phyloP scores from a whole-genome alignment of 192 early-diverging fungal species.

The Coemansia sp. region DNA sequence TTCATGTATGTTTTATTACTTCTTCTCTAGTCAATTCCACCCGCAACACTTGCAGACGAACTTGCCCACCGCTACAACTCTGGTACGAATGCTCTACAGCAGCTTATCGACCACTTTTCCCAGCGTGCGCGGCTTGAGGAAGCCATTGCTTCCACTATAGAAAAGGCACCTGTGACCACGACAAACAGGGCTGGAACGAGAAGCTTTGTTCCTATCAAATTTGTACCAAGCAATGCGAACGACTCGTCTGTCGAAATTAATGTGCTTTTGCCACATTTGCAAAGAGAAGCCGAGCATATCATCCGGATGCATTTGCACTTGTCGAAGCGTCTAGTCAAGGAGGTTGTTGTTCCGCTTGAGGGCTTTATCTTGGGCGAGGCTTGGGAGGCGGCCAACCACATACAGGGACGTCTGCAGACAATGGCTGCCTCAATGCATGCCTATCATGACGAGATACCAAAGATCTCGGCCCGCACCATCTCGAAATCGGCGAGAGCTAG shows the following conservation, averaged over 20 bases:
- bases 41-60: conserved; percentile 35
- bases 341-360: conserved; percentile 36
- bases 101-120: conserved; percentile 37
- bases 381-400: conserved; percentile 26
- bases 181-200: not conserved
- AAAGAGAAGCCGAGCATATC: conserved; percentile 27
- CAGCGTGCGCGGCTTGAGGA: conserved; percentile 39
- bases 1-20: conserved; percentile 3
- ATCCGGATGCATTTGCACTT: conserved; percentile 46
- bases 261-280: conserved; percentile 23
- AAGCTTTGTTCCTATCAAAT: conserved; percentile 4
- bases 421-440: conserved; percentile 38
- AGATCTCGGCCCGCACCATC: conserved; percentile 36
- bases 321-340: conserved; percentile 41
- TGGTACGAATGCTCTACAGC: conserved; percentile 26
- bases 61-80: conserved; percentile 29
- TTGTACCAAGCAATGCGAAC: conserved; percentile 1
- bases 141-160: conserved; percentile 28
- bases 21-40: conserved; percentile 29
- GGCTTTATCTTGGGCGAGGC: conserved; percentile 24
- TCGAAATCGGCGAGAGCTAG: conserved; percentile 39
- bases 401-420: conserved; percentile 16
- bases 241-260: conserved; percentile 7
- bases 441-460: conserved; percentile 46
- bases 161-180: conserved; percentile 18